Evolutionary conservation across 139 green algal genomes (phyloP).

Genomic region (Limnomonas spitsbergensis): DNA sequence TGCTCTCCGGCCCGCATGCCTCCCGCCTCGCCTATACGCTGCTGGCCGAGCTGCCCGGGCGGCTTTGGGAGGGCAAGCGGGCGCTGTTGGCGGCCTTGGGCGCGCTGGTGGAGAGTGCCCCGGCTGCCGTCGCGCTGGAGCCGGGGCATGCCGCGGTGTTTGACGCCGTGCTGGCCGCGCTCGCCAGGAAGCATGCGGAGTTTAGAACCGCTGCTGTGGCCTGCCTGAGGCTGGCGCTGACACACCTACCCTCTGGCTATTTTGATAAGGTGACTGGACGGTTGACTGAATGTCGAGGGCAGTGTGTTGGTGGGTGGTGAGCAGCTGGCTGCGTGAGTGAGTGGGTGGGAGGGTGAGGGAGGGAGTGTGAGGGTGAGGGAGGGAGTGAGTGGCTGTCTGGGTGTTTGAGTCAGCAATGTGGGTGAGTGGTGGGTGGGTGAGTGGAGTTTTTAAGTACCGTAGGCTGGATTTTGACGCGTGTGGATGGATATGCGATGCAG

Average conservation of each 20-base stretch:
- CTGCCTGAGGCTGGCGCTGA: background rate
- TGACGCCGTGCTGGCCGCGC: background rate
- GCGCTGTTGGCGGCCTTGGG: conserved; percentile 53
- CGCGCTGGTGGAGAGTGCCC: conserved; percentile 40
- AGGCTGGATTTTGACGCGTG: too few species aligned
- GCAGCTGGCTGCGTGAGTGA: background rate
- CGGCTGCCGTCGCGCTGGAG: background rate
- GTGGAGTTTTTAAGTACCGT: too few species aligned
- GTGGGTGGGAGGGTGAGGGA: background rate
- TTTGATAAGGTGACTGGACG: conserved; percentile 8
- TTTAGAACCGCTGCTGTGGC: background rate
- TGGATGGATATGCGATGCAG: background rate
- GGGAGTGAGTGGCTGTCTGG: background rate
- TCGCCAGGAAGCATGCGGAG: background rate
- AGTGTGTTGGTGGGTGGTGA: background rate
- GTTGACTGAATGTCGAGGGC: background rate
- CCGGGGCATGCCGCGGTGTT: background rate
- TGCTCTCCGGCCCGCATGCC: background rate
- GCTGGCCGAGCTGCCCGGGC: conserved; percentile 30
- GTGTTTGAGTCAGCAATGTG: background rate
- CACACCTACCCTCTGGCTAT: background rate
- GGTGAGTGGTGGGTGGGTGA: too few species aligned
- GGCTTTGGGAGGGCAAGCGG: conserved; percentile 84
- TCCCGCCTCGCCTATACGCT: conserved; percentile 34
- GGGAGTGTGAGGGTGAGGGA: background rate